These are phyloP conservation scores for Neoscytalidium dimidiatum DNA, from an alignment of 2,329 filamentous ascomycete species.

Conservation along the genomic window DNA sequence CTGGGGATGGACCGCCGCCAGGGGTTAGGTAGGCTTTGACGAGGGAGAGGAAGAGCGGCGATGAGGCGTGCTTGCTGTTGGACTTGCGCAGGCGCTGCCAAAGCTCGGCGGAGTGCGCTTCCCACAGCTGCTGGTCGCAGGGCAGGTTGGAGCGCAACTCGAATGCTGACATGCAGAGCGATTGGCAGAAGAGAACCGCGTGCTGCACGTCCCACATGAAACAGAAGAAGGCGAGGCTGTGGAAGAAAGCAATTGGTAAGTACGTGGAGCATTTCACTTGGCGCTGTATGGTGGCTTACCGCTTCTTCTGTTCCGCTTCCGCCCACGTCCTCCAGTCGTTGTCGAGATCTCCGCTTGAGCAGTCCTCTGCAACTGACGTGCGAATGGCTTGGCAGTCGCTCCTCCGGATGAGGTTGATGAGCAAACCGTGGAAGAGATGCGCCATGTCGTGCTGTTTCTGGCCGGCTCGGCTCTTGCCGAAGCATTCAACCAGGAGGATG, in stretches of 20 bases:
- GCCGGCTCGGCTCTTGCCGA: conserved; percentile 64
- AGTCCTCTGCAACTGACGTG: conserved; percentile 37
- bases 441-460: conserved; percentile 66
- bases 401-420: conserved; percentile 57
- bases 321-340: conserved; percentile 56
- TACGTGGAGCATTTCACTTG: not conserved
- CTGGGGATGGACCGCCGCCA: conserved; percentile 26
- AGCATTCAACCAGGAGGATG: conserved; percentile 64
- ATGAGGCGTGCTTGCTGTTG: conserved; percentile 29
- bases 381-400: conserved; percentile 54
- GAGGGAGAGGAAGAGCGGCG: conserved; percentile 52
- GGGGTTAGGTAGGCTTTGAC: conserved; percentile 57
- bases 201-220: conserved; percentile 70
- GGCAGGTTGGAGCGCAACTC: conserved; percentile 61
- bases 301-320: conserved; percentile 60
- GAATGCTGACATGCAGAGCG: conserved; percentile 66
- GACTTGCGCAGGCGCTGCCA: conserved; percentile 50
- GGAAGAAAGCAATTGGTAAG: not conserved
- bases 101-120: conserved; percentile 55
- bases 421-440: conserved; percentile 59
- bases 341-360: conserved; percentile 42
- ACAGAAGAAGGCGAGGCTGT: conserved; percentile 57
- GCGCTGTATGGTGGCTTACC: conserved; percentile 34
- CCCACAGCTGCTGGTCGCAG: conserved; percentile 58
- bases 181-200: conserved; percentile 66